Percentiles rank a stretch among this genome's conserved stretches.
phyloP scores from a whole-genome alignment of 768 basidiomycete genomes.

The Phylloporus sp. region DNA sequence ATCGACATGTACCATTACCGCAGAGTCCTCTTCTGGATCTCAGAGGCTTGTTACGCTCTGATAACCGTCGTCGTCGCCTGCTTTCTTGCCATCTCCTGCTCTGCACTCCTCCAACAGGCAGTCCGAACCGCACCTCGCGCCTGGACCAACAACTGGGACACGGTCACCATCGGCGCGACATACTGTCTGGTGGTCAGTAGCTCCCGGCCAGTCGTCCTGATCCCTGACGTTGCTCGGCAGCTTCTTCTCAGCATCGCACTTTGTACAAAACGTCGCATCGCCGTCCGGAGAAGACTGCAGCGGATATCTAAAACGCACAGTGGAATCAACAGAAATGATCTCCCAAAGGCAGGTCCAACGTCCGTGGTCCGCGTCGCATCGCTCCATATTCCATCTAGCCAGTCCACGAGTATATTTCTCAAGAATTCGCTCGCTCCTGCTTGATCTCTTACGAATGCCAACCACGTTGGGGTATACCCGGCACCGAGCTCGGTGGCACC shows the following conservation, averaged over 20 bases:
- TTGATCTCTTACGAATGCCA: constrained; percentile 66
- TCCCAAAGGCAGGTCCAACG: constrained; percentile 49
- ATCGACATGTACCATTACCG: no score
- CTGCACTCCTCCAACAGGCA: constrained; percentile 65
- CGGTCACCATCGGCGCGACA: constrained; percentile 62
- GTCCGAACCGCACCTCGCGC: constrained; percentile 57
- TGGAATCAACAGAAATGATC: constrained; percentile 48
- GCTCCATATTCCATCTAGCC: constrained; percentile 34
- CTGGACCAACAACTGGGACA: constrained; percentile 63
- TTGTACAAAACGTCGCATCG: constrained; percentile 64
- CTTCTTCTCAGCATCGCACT: constrained; percentile 53
- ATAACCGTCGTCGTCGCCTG: constrained; percentile 47
- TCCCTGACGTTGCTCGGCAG: constrained; percentile 30
- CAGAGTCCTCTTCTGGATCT: constrained; percentile 45
- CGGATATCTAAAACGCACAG: constrained; percentile 60
- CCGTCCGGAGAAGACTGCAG: constrained; percentile 58
- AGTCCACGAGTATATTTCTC: constrained; percentile 62
- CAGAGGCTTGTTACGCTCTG: constrained; percentile 49
- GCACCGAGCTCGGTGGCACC: constrained; percentile 54
- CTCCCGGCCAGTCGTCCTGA: neutral
- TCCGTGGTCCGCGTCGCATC: neutral
- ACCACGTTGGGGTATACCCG: constrained; percentile 75
- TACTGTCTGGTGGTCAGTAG: constrained; percentile 64
- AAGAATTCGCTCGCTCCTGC: constrained; percentile 74
- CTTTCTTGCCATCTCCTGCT: constrained; percentile 57